Evolutionary conservation across 768 basidiomycete genomes (phyloP).

Genomic region (Dioszegia hungarica): DNA sequence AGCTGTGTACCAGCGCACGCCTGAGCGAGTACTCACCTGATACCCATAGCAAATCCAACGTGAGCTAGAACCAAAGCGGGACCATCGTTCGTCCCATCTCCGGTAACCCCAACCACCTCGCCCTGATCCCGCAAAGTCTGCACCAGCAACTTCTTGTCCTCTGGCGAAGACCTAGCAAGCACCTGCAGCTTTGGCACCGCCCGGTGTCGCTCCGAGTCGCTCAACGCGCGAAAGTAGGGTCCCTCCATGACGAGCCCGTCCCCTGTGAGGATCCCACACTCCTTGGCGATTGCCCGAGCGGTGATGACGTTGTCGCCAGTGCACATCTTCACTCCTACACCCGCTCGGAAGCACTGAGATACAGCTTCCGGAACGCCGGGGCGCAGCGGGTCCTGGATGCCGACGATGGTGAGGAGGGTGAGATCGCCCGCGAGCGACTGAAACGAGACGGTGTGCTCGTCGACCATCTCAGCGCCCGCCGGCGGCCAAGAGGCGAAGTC

Average conservation of each 20-base stretch:
- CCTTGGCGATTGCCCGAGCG: conserved; percentile 76
- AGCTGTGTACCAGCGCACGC: no score
- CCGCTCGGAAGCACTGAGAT: conserved; percentile 74
- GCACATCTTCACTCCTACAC: conserved; percentile 95
- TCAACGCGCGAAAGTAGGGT: conserved; percentile 56
- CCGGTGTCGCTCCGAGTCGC: not conserved
- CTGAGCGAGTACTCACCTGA: no score
- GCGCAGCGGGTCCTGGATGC: conserved; percentile 93
- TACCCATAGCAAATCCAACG: conserved; percentile 72
- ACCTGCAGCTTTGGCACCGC: conserved; percentile 80
- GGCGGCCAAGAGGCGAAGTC: conserved; percentile 88
- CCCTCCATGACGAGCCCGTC: conserved; percentile 72
- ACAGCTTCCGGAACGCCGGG: conserved; percentile 85
- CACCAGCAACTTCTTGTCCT: conserved; percentile 92
- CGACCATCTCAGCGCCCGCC: conserved; percentile 16
- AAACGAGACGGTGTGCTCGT: conserved; percentile 52
- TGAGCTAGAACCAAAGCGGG: conserved; percentile 92
- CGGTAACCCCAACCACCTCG: conserved; percentile 84
- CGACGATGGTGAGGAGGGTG: conserved; percentile 80
- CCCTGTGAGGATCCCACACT: conserved; percentile 85
- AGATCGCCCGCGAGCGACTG: conserved; percentile 66
- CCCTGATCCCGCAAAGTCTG: conserved; percentile 81
- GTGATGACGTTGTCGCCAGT: conserved; percentile 90
- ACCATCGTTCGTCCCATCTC: conserved; percentile 97
- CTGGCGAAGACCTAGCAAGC: conserved; percentile 94